phyloP scores from a whole-genome alignment of 2,329 filamentous ascomycete species.

The Drechslerella stenobrocha region DNA sequence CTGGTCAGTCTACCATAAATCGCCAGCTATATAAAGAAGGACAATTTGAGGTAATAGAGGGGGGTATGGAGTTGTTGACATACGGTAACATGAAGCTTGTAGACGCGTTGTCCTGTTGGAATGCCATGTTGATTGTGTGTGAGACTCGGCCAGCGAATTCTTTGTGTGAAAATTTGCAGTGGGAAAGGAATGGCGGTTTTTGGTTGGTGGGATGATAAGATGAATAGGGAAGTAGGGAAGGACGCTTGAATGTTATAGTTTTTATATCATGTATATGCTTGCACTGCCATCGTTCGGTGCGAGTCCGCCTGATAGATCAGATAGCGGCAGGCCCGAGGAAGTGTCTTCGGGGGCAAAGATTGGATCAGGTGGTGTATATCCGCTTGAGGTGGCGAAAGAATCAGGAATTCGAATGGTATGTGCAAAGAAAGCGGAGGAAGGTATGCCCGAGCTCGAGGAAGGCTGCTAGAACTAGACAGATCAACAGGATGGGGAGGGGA shows the following conservation, averaged over 20 bases:
- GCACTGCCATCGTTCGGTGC: neutral
- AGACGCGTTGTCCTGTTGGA: conserved; percentile 26
- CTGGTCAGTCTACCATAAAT: too few relatives aligned
- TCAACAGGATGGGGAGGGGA: conserved; percentile 1
- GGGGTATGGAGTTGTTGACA: conserved; percentile 3
- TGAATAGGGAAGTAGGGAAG: neutral
- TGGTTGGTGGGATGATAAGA: conserved; percentile 12
- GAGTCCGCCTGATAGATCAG: neutral
- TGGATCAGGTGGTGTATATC: conserved; percentile 30
- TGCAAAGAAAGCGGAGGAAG: conserved; percentile 3
- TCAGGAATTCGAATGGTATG: conserved; percentile 36
- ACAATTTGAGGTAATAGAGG: too few relatives aligned
- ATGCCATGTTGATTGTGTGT: conserved; percentile 23
- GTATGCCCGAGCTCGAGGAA: conserved; percentile 34
- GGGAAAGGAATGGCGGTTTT: conserved; percentile 25
- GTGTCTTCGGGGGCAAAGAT: neutral
- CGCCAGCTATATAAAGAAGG: too few relatives aligned
- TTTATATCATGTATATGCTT: neutral
- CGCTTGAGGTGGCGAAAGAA: conserved; percentile 28
- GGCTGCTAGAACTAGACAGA: conserved; percentile 20
- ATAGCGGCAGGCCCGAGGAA: conserved; percentile 2
- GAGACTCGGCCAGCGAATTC: conserved; percentile 35
- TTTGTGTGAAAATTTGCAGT: conserved; percentile 17
- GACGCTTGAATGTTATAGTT: neutral
- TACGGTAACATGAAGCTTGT: conserved; percentile 43